Conservation (phyloP, 192 early-diverging fungal genomes). For the Phlyctochytrium planicorne region DNA sequence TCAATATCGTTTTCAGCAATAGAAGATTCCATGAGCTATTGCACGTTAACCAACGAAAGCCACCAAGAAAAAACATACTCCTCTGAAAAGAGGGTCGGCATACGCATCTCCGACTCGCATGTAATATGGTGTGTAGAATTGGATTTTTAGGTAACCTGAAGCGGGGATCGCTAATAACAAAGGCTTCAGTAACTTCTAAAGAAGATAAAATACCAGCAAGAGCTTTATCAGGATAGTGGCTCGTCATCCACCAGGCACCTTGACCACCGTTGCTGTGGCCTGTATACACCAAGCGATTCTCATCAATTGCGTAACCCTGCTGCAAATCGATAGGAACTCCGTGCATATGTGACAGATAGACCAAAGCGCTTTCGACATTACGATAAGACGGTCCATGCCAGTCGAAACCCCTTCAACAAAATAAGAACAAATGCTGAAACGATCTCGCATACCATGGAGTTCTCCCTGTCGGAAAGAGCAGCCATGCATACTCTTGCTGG, state of each 20-base stretch:
- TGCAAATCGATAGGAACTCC: slow-evolving; percentile 48
- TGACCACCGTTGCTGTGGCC: slow-evolving; percentile 81
- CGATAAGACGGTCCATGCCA: slow-evolving; percentile 73
- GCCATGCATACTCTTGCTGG: slow-evolving; percentile 65
- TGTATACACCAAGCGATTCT: slow-evolving; percentile 53
- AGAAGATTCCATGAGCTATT: slow-evolving; percentile 64
- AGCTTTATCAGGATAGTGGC: slow-evolving; percentile 71
- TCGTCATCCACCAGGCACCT: slow-evolving; percentile 70
- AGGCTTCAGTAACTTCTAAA: not conserved
- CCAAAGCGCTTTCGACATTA: slow-evolving; percentile 59
- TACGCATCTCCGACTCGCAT: slow-evolving; percentile 61
- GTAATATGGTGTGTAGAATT: slow-evolving; percentile 68
- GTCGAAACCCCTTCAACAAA: slow-evolving; percentile 64
- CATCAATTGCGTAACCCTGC: slow-evolving; percentile 34
- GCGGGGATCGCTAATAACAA: slow-evolving; percentile 58
- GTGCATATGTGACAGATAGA: slow-evolving; percentile 46
- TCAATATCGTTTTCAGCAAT: slow-evolving; percentile 77
- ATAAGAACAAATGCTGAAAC: not conserved
- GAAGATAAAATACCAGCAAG: slow-evolving; percentile 63
- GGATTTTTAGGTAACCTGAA: slow-evolving; percentile 72
- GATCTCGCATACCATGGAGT: slow-evolving; percentile 56
- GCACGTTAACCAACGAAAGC: not conserved
- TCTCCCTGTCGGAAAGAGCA: slow-evolving; percentile 69
- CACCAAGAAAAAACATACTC: slow-evolving; percentile 39
- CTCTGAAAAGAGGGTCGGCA: slow-evolving; percentile 63